Evolutionary conservation across 805 yeast species (phyloP).

Genomic region (Vanderwaltozyma verrucispora): DNA sequence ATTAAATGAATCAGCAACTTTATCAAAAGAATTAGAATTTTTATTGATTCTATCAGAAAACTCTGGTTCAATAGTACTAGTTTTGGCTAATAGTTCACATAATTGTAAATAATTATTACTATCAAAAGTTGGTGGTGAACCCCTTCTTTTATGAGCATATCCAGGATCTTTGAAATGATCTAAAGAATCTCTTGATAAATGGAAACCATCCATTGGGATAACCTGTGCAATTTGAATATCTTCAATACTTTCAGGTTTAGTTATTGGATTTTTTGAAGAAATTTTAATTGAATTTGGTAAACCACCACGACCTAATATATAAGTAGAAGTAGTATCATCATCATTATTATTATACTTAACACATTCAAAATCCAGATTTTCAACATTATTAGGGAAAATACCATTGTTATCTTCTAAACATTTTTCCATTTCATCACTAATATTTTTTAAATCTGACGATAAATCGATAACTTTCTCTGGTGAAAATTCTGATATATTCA

Average conservation of each 20-base stretch:
- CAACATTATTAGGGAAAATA: slow-evolving; percentile 13
- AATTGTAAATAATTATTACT: slow-evolving; percentile 31
- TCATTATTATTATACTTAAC: slow-evolving; percentile 6
- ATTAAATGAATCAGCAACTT: slow-evolving; percentile 13
- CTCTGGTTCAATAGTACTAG: slow-evolving; percentile 10
- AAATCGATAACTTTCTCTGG: slow-evolving; percentile 3
- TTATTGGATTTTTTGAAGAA: neutral
- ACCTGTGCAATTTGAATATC: slow-evolving; percentile 30
- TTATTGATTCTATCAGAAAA: neutral
- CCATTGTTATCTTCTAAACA: slow-evolving; percentile 9
- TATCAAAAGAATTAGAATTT: slow-evolving; percentile 6
- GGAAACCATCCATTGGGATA: slow-evolving; percentile 73
- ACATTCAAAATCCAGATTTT: slow-evolving; percentile 15
- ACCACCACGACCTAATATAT: slow-evolving; percentile 24
- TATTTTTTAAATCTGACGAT: slow-evolving; percentile 2
- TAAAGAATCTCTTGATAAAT: slow-evolving; percentile 42
- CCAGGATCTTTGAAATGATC: slow-evolving; percentile 42
- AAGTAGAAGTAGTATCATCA: slow-evolving; percentile 12
- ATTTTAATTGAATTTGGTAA: slow-evolving; percentile 19
- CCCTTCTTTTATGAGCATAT: slow-evolving; percentile 55
- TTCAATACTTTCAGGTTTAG: neutral
- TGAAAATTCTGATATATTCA: neutral
- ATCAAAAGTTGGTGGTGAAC: slow-evolving; percentile 83
- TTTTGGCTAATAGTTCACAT: slow-evolving; percentile 13
- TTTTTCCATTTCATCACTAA: neutral